phyloP scores from a whole-genome alignment of 129 eudicot genomes.

The Ambrosia artemisiifolia region DNA sequence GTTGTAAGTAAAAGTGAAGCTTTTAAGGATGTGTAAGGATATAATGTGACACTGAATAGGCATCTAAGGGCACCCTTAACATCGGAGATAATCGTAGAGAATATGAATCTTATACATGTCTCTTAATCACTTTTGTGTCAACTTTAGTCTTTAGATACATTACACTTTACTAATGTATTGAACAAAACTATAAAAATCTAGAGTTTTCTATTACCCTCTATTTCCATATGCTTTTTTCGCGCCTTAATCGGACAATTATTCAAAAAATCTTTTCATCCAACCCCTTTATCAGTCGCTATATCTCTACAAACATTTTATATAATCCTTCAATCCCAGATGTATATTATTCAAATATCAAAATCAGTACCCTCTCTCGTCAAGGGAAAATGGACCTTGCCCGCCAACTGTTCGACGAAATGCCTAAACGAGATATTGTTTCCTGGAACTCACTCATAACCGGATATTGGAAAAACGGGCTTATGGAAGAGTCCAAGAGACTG shows the following conservation, averaged over 20 bases:
- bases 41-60: too few relatives aligned
- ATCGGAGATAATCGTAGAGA: too few relatives aligned
- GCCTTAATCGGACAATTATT: neutral
- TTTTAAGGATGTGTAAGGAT: too few relatives aligned
- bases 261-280: neutral
- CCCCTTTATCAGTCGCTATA: neutral
- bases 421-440: conserved; percentile 40
- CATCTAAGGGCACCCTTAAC: too few relatives aligned
- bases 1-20: too few relatives aligned
- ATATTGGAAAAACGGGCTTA: conserved; percentile 45
- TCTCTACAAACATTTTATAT: neutral
- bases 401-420: conserved; percentile 57
- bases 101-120: too few relatives aligned
- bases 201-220: too few relatives aligned
- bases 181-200: too few relatives aligned
- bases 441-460: conserved; percentile 51
- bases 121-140: too few relatives aligned
- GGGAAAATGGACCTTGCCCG: conserved; percentile 46
- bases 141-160: too few relatives aligned
- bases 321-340: conserved; percentile 20
- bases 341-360: conserved; percentile 32
- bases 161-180: too few relatives aligned
- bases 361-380: conserved; percentile 30
- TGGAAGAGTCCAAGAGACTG: conserved; percentile 39
- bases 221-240: neutral